phyloP scores from a whole-genome alignment of 2,329 filamentous ascomycete genomes.

The Pseudogymnoascus destructans region DNA sequence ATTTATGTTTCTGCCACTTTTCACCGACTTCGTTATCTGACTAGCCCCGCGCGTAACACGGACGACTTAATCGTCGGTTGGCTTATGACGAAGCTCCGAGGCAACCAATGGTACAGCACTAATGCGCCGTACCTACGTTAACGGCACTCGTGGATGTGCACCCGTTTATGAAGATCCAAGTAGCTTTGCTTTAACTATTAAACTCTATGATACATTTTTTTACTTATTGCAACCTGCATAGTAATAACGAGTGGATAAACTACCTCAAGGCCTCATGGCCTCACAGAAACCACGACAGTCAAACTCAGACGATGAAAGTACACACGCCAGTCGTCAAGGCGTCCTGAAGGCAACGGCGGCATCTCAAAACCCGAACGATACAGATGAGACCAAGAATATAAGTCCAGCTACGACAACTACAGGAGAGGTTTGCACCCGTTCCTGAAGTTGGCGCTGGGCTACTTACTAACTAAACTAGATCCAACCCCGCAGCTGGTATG shows the following conservation, averaged over 20 bases:
- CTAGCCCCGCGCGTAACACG: slow-evolving; percentile 4
- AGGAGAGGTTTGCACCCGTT: background rate
- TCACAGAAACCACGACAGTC: slow-evolving; percentile 6
- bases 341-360: background rate
- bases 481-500: slow-evolving; percentile 41
- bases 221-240: background rate
- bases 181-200: background rate
- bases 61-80: background rate
- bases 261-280: slow-evolving; percentile 5
- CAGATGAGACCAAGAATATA: background rate
- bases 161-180: background rate
- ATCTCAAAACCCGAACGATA: background rate
- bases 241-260: background rate
- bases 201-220: background rate
- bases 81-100: slow-evolving; percentile 6
- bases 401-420: background rate
- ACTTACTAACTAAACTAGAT: background rate
- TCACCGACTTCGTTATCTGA: slow-evolving; percentile 8
- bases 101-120: slow-evolving; percentile 5
- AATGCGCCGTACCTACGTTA: background rate
- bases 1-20: slow-evolving; percentile 7
- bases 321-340: background rate
- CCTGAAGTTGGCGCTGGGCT: background rate
- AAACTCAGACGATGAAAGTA: slow-evolving; percentile 2
- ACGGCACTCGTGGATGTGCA: slow-evolving; percentile 3